Conservation (phyloP, 805 yeast species). For the Zygosaccharomyces bisporus region DNA sequence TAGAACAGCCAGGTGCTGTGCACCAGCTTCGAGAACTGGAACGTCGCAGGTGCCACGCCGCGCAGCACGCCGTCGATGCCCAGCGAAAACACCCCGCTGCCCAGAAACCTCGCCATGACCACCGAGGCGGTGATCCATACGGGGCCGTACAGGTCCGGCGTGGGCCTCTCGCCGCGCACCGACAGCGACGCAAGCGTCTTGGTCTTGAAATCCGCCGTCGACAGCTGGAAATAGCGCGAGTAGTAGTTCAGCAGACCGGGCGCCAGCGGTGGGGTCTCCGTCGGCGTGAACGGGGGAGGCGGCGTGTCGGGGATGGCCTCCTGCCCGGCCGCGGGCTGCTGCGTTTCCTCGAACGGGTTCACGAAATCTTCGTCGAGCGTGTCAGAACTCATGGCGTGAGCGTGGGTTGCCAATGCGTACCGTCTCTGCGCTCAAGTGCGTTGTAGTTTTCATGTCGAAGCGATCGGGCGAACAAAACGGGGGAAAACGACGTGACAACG, state of each 20-base stretch:
- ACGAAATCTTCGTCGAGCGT: slow-evolving; percentile 2
- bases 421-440: no score
- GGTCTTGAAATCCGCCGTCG: slow-evolving; percentile 15
- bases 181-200: slow-evolving; percentile 6
- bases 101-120: slow-evolving; percentile 67
- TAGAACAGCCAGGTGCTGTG: slow-evolving; percentile 68
- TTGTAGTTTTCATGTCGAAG: no score
- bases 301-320: background rate
- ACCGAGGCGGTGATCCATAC: slow-evolving; percentile 88
- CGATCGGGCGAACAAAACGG: background rate
- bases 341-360: slow-evolving; percentile 4
- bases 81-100: slow-evolving; percentile 65
- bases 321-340: background rate
- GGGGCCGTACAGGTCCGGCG: slow-evolving; percentile 74
- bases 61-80: slow-evolving; percentile 53
- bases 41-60: slow-evolving; percentile 38
- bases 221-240: slow-evolving; percentile 26
- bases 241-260: slow-evolving; percentile 29
- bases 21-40: slow-evolving; percentile 58
- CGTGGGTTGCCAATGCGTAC: background rate
- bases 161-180: slow-evolving; percentile 30
- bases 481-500: no score
- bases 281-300: background rate
- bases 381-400: background rate
- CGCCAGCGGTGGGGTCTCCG: slow-evolving; percentile 11